These are phyloP conservation scores for Saccharomycopsis fermentans DNA, from an alignment of 805 yeast species.

Conservation along the genomic window DNA sequence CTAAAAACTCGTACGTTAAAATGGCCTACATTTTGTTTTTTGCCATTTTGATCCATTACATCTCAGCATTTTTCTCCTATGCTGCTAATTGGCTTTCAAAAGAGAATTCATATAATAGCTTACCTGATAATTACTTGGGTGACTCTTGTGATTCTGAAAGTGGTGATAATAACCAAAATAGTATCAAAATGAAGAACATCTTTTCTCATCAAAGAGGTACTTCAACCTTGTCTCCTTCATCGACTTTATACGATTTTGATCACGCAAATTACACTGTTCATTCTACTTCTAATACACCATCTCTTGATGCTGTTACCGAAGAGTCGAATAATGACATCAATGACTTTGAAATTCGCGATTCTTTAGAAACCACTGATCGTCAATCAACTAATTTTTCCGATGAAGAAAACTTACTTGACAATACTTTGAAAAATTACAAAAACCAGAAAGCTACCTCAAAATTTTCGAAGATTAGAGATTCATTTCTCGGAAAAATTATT, in stretches of 20 bases:
- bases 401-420: conserved; percentile 10
- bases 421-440: background rate
- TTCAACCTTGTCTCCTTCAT: conserved; percentile 15
- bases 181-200: conserved; percentile 23
- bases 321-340: conserved; percentile 20
- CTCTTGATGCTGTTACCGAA: conserved; percentile 3
- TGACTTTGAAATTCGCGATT: conserved; percentile 15
- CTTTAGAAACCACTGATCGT: conserved; percentile 2
- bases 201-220: conserved; percentile 20
- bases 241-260: conserved; percentile 18
- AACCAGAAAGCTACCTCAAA: background rate
- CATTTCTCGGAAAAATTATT: conserved; percentile 28
- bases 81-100: conserved; percentile 31
- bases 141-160: conserved; percentile 15
- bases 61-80: conserved; percentile 40
- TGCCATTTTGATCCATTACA: conserved; percentile 42
- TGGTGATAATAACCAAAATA: conserved; percentile 4
- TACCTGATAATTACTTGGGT: conserved; percentile 23
- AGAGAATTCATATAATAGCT: background rate
- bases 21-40: conserved; percentile 54
- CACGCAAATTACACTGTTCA: conserved; percentile 2
- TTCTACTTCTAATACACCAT: conserved; percentile 12
- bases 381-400: conserved; percentile 9
- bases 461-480: conserved; percentile 25
- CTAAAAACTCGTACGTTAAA: conserved; percentile 60